Evolutionary conservation across 2,329 filamentous ascomycete genomes (phyloP).

Genomic region (Diaporthe sp.): DNA sequence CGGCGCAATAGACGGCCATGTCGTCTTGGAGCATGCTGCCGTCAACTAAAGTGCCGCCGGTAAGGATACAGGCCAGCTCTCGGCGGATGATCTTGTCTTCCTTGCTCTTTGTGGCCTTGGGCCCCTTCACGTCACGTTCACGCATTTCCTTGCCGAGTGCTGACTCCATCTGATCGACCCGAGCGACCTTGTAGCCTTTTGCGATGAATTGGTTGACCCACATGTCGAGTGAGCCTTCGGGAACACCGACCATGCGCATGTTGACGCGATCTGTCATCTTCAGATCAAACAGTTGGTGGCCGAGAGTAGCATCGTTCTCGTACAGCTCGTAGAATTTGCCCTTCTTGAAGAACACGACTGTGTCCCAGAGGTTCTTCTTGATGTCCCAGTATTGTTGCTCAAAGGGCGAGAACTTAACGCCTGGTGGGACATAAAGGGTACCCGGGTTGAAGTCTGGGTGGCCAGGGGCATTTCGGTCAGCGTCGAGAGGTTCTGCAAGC

Average conservation of each 20-base stretch:
- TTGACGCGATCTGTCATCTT: slow-evolving; percentile 99
- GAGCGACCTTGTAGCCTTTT: slow-evolving; percentile 96
- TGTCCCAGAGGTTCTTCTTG: slow-evolving; percentile 98
- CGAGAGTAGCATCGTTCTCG: slow-evolving; percentile 96
- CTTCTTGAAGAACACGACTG: slow-evolving; percentile 99
- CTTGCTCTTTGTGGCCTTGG: slow-evolving; percentile 70
- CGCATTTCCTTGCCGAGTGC: slow-evolving; percentile 98
- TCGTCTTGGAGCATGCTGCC: slow-evolving; percentile 98
- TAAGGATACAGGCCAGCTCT: slow-evolving; percentile 92
- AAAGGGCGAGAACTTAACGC: slow-evolving; percentile 90
- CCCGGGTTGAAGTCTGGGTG: slow-evolving; percentile 93
- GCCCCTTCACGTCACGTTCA: slow-evolving; percentile 78
- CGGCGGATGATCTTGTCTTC: slow-evolving; percentile 94
- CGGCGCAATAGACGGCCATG: slow-evolving; percentile 95
- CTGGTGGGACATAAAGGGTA: slow-evolving; percentile 89
- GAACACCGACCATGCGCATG: slow-evolving; percentile 99
- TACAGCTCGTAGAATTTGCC: slow-evolving; percentile 99
- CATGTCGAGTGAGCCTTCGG: slow-evolving; percentile 93
- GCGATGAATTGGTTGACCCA: slow-evolving; percentile 99
- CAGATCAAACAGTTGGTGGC: slow-evolving; percentile 95
- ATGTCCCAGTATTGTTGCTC: slow-evolving; percentile 99
- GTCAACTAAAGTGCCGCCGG: slow-evolving; percentile 92
- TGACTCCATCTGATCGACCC: slow-evolving; percentile 97
- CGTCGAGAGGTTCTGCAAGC: slow-evolving; percentile 88
- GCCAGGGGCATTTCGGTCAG: slow-evolving; percentile 81